phyloP scores from a whole-genome alignment of 2,329 filamentous ascomycete species.

The Aphanocladium album region DNA sequence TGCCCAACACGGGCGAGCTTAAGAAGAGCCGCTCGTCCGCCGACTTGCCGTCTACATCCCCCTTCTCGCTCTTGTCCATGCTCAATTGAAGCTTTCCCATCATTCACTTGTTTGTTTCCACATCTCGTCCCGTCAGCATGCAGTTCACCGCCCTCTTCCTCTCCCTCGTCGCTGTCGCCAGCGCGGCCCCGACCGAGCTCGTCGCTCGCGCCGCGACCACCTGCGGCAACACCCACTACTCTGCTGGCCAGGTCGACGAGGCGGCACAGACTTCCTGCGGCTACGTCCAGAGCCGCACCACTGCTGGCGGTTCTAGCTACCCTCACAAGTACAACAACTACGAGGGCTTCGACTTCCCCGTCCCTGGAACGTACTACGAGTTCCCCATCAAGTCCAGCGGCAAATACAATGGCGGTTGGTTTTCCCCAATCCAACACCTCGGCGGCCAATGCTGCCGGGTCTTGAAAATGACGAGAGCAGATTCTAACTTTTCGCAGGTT shows the following conservation, averaged over 20 bases:
- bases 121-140: neutral
- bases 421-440: neutral
- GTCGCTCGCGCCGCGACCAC: constrained; percentile 36
- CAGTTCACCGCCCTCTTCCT: constrained; percentile 14
- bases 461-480: neutral
- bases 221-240: constrained; percentile 52
- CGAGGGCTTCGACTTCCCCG: constrained; percentile 55
- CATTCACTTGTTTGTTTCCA: neutral
- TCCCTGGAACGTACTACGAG: constrained; percentile 56
- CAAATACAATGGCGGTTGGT: constrained; percentile 51
- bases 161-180: constrained; percentile 14
- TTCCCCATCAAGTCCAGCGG: constrained; percentile 53
- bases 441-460: neutral
- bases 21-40: neutral
- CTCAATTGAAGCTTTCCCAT: neutral
- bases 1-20: neutral
- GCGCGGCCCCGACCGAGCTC: constrained; percentile 13
- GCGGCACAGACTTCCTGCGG: constrained; percentile 48
- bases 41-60: neutral
- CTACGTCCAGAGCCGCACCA: constrained; percentile 38
- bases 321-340: constrained; percentile 58
- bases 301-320: constrained; percentile 37
- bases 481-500: constrained; percentile 34
- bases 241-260: constrained; percentile 39
- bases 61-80: neutral